Base-by-base conservation (phyloP, 257 asterid genomes). In the Jacaranda mimosifolia region DNA sequence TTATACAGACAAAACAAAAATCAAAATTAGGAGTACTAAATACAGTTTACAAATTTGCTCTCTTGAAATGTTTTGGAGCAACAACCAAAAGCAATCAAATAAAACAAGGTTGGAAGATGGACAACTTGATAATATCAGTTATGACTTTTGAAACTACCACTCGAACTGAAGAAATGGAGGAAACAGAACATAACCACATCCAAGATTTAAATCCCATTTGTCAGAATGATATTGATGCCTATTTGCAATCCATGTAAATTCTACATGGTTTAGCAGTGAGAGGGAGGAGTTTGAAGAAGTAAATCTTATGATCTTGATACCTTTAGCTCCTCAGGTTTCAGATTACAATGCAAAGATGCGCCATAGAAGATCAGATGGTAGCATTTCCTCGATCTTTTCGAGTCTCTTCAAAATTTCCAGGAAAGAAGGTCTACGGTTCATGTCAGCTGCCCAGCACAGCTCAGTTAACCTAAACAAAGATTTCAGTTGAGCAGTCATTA, bases 381-480 rank as follows among this genome's bases (percentile, higher is more conserved):
- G 15, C 6, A 9, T 45, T 6, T 86, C 98, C 89, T 81, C 91
- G 5, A 95, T 77, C 56, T 84, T 89, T 42, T 93, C 99, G 18
- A 95, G 96, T 74, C 77, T 83, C 90, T 87, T 89, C 84, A 96
- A 76, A 48, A 96, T 93, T 58, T 96, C 95, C 89, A 93, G 77
- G 89, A 96, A 96, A 2, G 97, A 65, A 10, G 99, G 99, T 78
- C 99, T 90, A 70, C 77, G 75, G 68, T 85, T 89, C 97, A 88
- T 91, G 79, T 96, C 97, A 14, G 91, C 82, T 9, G 96, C 92
- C 98, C 99, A 93, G 85, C 97, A 88, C 39, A 75, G 74, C 72
- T 85, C 90, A n/a, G 82, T 84, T 80, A 91, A 83, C 78, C 97
- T 91, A 51, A 60, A 26, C 46, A 66, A 56, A 42, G 3, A 13